Evolutionary conservation across 352 stramenopile species (phyloP).

Genomic region (Phytophthora vignae): DNA sequence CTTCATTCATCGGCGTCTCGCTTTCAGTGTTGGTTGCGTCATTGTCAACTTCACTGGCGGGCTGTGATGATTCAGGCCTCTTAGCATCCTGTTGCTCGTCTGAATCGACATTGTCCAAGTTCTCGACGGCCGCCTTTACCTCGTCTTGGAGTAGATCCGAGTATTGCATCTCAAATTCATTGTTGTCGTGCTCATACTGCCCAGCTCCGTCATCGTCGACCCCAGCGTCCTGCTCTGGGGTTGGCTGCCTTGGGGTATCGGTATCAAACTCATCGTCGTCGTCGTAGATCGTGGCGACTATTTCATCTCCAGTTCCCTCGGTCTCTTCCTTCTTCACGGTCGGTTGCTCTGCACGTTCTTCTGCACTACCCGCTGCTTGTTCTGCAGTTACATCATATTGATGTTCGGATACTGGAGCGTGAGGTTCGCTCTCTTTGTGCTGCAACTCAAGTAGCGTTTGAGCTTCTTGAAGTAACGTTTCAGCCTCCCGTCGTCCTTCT

Average conservation of each 20-base stretch:
- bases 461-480: constrained; percentile 50
- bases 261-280: constrained; percentile 34
- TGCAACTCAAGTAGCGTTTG: constrained; percentile 42
- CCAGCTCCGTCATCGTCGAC: not conserved
- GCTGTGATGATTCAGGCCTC: not conserved
- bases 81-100: not conserved
- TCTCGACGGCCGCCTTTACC: not conserved
- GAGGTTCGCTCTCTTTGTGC: constrained; percentile 4
- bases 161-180: constrained; percentile 8
- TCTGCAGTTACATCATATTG: not conserved
- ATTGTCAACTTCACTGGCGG: not conserved
- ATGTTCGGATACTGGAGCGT: not conserved
- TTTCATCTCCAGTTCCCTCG: constrained; percentile 1
- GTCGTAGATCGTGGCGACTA: constrained; percentile 19
- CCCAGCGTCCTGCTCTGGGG: not conserved
- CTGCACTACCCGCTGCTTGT: not conserved
- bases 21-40: not conserved
- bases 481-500: constrained; percentile 43
- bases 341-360: not conserved
- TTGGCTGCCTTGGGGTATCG: constrained; percentile 1
- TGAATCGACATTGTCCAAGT: not conserved
- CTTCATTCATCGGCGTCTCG: not conserved
- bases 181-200: constrained; percentile 14
- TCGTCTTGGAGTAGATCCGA: not conserved
- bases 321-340: not conserved